Evolutionary conservation across 129 eudicot species (phyloP), one percentile per base, ranked within the genome.

Genomic region (Helianthus annuus): DNA sequence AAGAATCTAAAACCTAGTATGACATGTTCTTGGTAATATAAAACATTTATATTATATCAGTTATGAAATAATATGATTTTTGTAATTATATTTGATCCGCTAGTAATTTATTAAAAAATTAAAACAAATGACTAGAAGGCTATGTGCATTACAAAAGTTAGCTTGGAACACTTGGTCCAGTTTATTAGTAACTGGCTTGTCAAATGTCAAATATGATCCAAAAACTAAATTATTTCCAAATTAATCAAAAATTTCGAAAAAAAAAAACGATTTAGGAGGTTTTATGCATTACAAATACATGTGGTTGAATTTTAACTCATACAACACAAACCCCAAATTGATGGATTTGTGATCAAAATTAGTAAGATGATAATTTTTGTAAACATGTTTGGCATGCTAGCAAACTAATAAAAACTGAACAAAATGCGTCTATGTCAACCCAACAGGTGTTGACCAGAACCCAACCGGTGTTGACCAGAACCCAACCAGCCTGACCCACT

Each of bases 1-100:
- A 6, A 29, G 58, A 24, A 67, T 48, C 42, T 67, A 67, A 24
- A 67, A 69, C 62, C 51, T 39, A 53, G 36, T 19, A 69, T 54
- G 46, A 10, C 15, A 5, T n/a, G 48, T 12, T 66, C 51, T 9
- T 61, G 51, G 48, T 60, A 32, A 27, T 2, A 27, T 27, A 40
- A 40, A 3, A 3, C 36, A 19, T 22, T 19, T 22, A 2, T 56
- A 19, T 22, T 5, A 56, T 63, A 36, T 3, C 16, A 29, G 52
- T n/a, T 15, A 53, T 7, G 27, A 7, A 53, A 53, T 16, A 17
- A 7, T 15, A n/a, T 15, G 0, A 53, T 1, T 53, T 15, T 6
- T 53, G 29, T 53, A 48, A 14, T 12, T 13, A 49, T 14, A 49
- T 49, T 49, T 12, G 16, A 4, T 19, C 14, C 17, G 17, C 17